Percentiles rank a stretch among this genome's conserved stretches.
Evolutionary conservation across 1,284 basidiomycete genomes (phyloP).

Genomic region (Puccinia brachypodii): DNA sequence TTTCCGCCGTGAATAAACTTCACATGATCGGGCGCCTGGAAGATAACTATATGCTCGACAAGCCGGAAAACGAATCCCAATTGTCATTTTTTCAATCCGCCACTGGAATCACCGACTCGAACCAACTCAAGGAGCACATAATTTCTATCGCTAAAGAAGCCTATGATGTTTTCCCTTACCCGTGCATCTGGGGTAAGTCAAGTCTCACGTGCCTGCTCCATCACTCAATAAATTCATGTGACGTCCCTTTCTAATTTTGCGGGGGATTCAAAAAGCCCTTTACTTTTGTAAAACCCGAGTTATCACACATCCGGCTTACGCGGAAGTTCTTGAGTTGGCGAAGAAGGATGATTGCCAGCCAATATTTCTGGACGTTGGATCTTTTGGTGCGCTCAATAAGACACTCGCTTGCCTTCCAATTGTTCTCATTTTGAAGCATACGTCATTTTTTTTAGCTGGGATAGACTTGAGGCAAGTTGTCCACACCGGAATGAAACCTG

Average conservation of each 20-base stretch:
- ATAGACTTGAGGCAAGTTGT: slow-evolving; percentile 37
- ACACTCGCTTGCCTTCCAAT: neutral
- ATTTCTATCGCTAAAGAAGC: slow-evolving; percentile 35
- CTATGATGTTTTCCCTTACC: slow-evolving; percentile 38
- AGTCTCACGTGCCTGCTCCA: neutral
- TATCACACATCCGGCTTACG: slow-evolving; percentile 28
- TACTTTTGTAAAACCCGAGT: slow-evolving; percentile 42
- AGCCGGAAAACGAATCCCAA: slow-evolving; percentile 26
- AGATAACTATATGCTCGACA: slow-evolving; percentile 41
- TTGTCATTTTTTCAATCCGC: slow-evolving; percentile 23
- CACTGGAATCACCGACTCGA: slow-evolving; percentile 25
- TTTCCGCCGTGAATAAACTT: slow-evolving; percentile 33
- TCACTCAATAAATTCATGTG: neutral
- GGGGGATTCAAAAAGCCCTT: slow-evolving; percentile 10
- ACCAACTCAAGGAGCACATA: slow-evolving; percentile 8
- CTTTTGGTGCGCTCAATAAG: slow-evolving; percentile 15
- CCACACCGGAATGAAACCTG: slow-evolving; percentile 22
- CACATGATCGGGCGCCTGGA: slow-evolving; percentile 37
- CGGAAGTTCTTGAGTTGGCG: slow-evolving; percentile 22
- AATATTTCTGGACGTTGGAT: slow-evolving; percentile 46
- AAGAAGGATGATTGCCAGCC: slow-evolving; percentile 23
- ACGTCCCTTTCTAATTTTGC: neutral
- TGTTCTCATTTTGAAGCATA: neutral
- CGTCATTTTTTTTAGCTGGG: slow-evolving; percentile 22
- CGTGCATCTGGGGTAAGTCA: slow-evolving; percentile 40